Percentiles rank a stretch among this genome's conserved stretches.
phyloP scores from a whole-genome alignment of 2,329 filamentous ascomycete species.

The Penicillium hordei region DNA sequence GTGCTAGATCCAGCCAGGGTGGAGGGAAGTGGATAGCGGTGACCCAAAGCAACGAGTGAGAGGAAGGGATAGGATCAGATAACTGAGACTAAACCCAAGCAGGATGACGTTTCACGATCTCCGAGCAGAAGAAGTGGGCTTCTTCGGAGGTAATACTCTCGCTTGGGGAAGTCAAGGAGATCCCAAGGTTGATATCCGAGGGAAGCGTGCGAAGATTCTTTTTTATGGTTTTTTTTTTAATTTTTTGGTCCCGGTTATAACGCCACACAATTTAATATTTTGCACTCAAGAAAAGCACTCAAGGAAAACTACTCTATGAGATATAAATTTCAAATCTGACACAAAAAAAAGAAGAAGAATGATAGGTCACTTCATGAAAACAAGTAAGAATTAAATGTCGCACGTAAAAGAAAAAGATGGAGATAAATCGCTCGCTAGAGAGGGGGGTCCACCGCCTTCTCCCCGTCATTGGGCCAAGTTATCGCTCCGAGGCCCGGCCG shows the following conservation, averaged over 20 bases:
- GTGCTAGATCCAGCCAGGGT: conserved; percentile 16
- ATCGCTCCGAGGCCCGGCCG: conserved; percentile 28
- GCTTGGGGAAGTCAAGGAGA: neutral
- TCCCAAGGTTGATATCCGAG: neutral
- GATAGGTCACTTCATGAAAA: neutral
- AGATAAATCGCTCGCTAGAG: conserved; percentile 18
- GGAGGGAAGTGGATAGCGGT: conserved; percentile 27
- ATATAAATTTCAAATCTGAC: neutral
- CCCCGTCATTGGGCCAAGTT: conserved; percentile 19
- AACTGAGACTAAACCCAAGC: conserved; percentile 22
- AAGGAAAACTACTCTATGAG: neutral
- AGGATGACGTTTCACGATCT: conserved; percentile 21
- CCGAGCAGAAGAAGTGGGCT: conserved; percentile 14
- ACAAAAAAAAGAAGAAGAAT: neutral
- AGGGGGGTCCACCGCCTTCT: conserved; percentile 20
- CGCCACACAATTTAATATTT: neutral
- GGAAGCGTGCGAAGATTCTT: neutral
- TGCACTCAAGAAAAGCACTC: neutral
- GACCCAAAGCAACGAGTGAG: conserved; percentile 22
- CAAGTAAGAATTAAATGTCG: neutral
- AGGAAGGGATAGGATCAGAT: conserved; percentile 25
- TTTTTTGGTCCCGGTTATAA: neutral
- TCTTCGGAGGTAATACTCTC: conserved; percentile 9
- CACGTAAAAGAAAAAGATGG: conserved; percentile 4
- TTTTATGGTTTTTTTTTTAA: neutral